These are phyloP conservation scores for Aspergillus pseudotamarii DNA, from an alignment of 2,329 filamentous ascomycete species.

Conservation along the genomic window DNA sequence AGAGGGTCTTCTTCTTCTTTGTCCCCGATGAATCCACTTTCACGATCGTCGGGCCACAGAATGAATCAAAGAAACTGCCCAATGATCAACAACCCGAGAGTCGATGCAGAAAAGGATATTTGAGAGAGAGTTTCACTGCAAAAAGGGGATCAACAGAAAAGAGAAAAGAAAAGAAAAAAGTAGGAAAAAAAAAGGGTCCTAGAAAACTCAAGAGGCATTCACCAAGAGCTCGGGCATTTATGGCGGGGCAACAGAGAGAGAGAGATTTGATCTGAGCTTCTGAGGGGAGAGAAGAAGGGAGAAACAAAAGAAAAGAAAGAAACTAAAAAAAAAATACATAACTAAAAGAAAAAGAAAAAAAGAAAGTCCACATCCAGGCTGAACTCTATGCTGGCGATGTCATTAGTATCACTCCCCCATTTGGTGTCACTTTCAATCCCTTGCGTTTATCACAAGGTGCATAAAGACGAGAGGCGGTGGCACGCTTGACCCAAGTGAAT, in stretches of 20 bases:
- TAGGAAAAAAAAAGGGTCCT: neutral
- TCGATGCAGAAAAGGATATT: neutral
- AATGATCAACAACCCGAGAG: neutral
- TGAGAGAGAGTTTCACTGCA: neutral
- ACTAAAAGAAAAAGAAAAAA: neutral
- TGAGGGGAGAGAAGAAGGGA: neutral
- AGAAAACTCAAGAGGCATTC: neutral
- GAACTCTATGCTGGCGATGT: neutral
- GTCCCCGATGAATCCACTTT: neutral
- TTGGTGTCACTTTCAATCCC: neutral
- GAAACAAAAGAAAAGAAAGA: too few species aligned
- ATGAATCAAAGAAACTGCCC: neutral
- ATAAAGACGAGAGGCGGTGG: neutral
- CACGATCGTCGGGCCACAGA: neutral
- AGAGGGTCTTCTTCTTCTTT: neutral
- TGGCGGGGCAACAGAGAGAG: slow-evolving; percentile 1
- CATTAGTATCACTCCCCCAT: neutral
- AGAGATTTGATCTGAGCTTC: neutral
- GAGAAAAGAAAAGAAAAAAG: neutral
- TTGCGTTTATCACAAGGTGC: neutral
- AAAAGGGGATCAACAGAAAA: neutral
- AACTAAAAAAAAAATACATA: neutral
- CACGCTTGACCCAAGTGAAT: neutral
- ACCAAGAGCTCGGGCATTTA: slow-evolving; percentile 4
- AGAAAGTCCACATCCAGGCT: neutral